Conservation (phyloP, 345 rosid genomes). For the Euphorbia tirucalli region DNA sequence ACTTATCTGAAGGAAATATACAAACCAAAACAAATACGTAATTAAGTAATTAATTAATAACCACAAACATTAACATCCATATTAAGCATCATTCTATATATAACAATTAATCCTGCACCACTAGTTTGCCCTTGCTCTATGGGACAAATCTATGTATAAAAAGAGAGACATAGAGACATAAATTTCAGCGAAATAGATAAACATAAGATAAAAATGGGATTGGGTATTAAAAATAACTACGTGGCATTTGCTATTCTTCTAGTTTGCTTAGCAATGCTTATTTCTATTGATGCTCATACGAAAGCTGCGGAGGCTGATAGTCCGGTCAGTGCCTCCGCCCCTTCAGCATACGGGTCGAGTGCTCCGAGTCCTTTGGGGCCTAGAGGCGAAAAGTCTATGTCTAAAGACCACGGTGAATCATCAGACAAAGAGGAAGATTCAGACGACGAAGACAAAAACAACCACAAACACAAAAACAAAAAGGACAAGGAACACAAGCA, state of each 20-base stretch:
- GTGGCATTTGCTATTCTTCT: neutral
- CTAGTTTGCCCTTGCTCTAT: too few species aligned
- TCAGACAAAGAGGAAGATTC: neutral
- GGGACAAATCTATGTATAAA: too few species aligned
- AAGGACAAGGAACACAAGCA: neutral
- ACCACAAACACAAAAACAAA: neutral
- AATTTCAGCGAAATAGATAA: too few species aligned
- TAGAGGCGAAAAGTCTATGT: neutral
- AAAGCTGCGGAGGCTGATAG: neutral
- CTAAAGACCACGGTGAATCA: too few species aligned
- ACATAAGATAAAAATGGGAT: too few species aligned
- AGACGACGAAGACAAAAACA: neutral
- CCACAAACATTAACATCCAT: too few species aligned
- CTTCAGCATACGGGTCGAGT: neutral
- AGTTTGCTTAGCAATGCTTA: neutral
- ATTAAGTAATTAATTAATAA: too few species aligned
- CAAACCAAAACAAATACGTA: too few species aligned
- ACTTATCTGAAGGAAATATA: too few species aligned
- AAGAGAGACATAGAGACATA: too few species aligned
- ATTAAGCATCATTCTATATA: too few species aligned
- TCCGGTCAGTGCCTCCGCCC: neutral
- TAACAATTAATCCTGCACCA: too few species aligned
- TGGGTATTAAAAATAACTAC: neutral
- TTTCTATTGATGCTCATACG: neutral
- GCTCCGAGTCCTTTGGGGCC: neutral